Conservation (phyloP, 805 yeast genomes). For the Schizosaccharomyces octosporus region DNA sequence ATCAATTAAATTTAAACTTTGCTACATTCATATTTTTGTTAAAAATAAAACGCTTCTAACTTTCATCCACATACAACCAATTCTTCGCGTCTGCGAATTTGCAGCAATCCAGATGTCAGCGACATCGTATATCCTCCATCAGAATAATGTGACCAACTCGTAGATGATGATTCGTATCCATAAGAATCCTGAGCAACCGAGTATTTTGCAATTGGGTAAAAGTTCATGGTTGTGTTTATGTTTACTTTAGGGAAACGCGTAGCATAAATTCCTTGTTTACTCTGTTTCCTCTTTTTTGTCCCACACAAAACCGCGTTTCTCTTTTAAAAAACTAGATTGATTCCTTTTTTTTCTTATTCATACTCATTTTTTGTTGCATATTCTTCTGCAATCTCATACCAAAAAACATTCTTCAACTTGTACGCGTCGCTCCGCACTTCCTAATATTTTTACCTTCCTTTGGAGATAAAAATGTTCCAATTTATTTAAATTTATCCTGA, state of each 20-base stretch:
- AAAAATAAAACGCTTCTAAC: neutral
- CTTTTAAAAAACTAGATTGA: no score
- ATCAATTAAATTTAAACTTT: neutral
- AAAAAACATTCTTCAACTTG: no score
- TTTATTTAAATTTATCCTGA: no score
- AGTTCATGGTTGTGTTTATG: neutral
- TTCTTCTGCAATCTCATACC: no score
- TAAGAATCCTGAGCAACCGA: neutral
- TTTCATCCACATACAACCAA: neutral
- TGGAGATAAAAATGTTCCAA: no score
- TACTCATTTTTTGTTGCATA: no score
- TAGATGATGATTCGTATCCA: neutral
- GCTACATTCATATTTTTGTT: neutral
- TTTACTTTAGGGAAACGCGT: conserved; percentile 7
- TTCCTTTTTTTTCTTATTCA: no score
- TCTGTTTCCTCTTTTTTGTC: no score
- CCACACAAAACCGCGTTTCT: no score
- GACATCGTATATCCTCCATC: neutral
- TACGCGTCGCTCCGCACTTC: no score
- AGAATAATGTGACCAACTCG: neutral
- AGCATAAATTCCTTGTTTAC: neutral
- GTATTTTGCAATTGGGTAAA: neutral
- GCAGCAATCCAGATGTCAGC: neutral
- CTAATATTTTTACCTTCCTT: no score
- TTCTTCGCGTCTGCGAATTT: neutral